Conservation (phyloP, 2,329 filamentous ascomycete species). For the Exophiala sp. region DNA sequence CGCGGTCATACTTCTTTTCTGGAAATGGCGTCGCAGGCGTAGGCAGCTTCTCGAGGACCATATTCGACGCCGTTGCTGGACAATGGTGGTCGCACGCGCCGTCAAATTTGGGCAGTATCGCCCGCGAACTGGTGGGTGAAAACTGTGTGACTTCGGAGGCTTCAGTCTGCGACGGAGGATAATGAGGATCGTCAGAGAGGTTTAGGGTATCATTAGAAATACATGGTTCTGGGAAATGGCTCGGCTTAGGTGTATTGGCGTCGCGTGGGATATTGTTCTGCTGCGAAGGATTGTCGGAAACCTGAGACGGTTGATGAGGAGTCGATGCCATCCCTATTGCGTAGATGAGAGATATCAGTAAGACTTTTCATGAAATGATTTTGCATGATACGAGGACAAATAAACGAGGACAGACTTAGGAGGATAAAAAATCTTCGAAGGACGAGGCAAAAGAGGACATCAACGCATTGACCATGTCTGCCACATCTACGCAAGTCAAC, state of each 20-base stretch:
- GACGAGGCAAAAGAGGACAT: neutral
- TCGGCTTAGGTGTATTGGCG: neutral
- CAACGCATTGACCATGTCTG: too few relatives aligned
- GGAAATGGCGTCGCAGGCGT: conserved; percentile 20
- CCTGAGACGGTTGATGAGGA: neutral
- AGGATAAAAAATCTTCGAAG: neutral
- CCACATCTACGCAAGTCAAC: too few relatives aligned
- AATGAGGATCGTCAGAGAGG: neutral
- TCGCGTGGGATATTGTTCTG: neutral
- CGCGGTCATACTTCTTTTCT: conserved; percentile 27
- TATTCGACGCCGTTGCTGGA: conserved; percentile 15
- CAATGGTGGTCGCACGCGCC: conserved; percentile 14
- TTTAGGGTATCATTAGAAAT: neutral
- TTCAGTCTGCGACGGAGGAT: conserved; percentile 6
- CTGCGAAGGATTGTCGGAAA: neutral
- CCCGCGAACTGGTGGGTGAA: neutral
- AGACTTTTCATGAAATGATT: too few relatives aligned
- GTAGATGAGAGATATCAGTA: neutral
- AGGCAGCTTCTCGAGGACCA: conserved; percentile 23
- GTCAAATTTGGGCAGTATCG: neutral
- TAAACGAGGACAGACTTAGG: neutral
- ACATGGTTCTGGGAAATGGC: neutral
- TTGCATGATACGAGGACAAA: too few relatives aligned
- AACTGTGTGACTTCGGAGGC: conserved; percentile 1
- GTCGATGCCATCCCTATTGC: neutral